phyloP scores from a whole-genome alignment of 768 basidiomycete genomes.

The Naganishia onofrii region DNA sequence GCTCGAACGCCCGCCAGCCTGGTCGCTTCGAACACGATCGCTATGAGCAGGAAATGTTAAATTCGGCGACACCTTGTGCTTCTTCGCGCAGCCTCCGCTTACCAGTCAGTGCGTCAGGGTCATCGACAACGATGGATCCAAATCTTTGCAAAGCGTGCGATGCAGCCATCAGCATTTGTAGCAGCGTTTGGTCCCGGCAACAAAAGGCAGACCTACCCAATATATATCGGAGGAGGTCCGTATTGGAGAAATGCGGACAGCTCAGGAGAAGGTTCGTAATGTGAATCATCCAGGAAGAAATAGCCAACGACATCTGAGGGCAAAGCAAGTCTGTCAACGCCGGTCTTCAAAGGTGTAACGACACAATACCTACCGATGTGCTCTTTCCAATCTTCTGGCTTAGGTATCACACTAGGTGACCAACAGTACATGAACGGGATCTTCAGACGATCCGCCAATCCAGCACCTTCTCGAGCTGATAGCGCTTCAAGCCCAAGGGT shows the following conservation, averaged over 20 bases:
- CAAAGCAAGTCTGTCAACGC: too few species aligned
- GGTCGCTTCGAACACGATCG: constrained; percentile 63
- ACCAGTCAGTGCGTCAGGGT: constrained; percentile 59
- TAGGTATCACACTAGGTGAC: constrained; percentile 61
- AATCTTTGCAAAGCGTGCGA: too few species aligned
- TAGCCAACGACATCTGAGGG: constrained; percentile 60
- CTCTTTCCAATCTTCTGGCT: constrained; percentile 65
- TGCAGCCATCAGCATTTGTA: too few species aligned
- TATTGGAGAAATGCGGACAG: constrained; percentile 57
- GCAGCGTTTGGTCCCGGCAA: background rate
- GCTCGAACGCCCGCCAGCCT: constrained; percentile 61
- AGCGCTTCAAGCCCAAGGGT: constrained; percentile 59
- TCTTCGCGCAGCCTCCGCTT: background rate
- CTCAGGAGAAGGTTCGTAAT: constrained; percentile 58
- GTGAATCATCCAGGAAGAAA: constrained; percentile 62
- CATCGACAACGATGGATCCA: constrained; percentile 63
- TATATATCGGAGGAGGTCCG: constrained; percentile 62
- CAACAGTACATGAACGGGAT: constrained; percentile 67
- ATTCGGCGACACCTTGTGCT: background rate
- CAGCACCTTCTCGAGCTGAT: constrained; percentile 58
- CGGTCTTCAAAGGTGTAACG: background rate
- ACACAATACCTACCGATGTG: constrained; percentile 57
- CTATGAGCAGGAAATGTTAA: constrained; percentile 30
- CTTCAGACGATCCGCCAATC: constrained; percentile 59
- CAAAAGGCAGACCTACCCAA: constrained; percentile 55